Conservation (phyloP, 352 stramenopile genomes). For the Elongisporangium undulatum region DNA sequence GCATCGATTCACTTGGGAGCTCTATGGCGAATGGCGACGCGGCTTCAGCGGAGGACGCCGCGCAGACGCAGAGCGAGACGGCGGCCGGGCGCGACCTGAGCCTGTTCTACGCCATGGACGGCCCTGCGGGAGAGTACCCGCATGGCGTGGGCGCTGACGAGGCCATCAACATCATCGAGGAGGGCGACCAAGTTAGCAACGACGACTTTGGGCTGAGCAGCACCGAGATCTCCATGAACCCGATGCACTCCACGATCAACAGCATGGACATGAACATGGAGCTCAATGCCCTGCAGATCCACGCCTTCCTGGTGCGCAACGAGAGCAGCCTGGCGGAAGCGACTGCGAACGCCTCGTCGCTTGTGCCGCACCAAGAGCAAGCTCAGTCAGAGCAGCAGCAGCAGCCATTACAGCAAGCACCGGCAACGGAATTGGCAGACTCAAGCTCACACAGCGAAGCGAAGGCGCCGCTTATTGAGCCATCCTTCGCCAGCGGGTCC, state of each 20-base stretch:
- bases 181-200: slow-evolving; percentile 40
- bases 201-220: slow-evolving; percentile 43
- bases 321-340: slow-evolving; percentile 11
- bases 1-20: not conserved
- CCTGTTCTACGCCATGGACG: slow-evolving; percentile 15
- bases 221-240: slow-evolving; percentile 38
- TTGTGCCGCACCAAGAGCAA: not conserved
- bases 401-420: not conserved
- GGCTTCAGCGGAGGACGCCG: not conserved
- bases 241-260: slow-evolving; percentile 27
- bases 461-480: not conserved
- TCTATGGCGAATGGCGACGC: not conserved
- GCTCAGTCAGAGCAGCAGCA: not conserved
- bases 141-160: slow-evolving; percentile 12
- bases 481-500: not conserved
- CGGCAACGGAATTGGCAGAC: not conserved
- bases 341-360: not conserved
- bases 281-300: slow-evolving; percentile 50
- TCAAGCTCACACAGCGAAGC: not conserved
- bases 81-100: not conserved
- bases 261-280: slow-evolving; percentile 58
- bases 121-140: not conserved
- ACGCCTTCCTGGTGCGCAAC: slow-evolving; percentile 36
- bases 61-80: not conserved
- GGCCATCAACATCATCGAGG: slow-evolving; percentile 42